phyloP scores from a whole-genome alignment of 1,284 basidiomycete genomes.

The Hemileia vastatrix region DNA sequence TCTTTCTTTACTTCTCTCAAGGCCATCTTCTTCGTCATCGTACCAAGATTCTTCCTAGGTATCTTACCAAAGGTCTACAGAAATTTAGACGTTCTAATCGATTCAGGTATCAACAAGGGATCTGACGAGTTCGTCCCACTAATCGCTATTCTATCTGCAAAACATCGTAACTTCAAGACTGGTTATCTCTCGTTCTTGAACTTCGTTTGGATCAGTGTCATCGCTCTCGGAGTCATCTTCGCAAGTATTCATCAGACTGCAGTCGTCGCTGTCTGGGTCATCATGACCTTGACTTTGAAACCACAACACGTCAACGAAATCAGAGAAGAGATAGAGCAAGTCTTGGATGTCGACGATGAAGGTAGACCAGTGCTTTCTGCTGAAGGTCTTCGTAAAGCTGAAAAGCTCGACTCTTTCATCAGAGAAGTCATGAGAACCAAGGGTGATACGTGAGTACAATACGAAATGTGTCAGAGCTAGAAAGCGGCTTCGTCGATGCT shows the following conservation, averaged over 20 bases:
- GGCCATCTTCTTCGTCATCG: constrained; percentile 18
- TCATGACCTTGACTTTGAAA: constrained; percentile 10
- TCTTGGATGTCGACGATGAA: constrained; percentile 16
- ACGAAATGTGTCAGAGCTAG: no score
- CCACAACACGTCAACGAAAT: constrained; percentile 13
- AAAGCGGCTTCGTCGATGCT: no score
- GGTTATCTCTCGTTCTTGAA: constrained; percentile 12
- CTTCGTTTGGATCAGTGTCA: constrained; percentile 22
- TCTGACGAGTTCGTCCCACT: constrained; percentile 13
- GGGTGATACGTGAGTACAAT: neutral
- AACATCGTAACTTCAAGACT: constrained; percentile 18
- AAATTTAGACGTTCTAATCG: constrained; percentile 9
- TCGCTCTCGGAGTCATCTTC: constrained; percentile 21
- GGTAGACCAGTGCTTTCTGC: constrained; percentile 9
- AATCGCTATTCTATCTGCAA: constrained; percentile 14
- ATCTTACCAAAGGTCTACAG: constrained; percentile 15
- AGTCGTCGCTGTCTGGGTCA: constrained; percentile 21
- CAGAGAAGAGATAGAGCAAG: constrained; percentile 13
- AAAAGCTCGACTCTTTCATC: constrained; percentile 23
- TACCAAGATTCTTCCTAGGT: constrained; percentile 21
- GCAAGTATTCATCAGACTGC: constrained; percentile 22
- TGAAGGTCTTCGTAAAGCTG: constrained; percentile 6
- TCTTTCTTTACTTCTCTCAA: constrained; percentile 18
- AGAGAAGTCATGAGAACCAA: constrained; percentile 22
- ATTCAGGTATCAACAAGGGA: constrained; percentile 18